These are phyloP conservation scores for Kazachstania taianensis DNA, from an alignment of 805 yeast genomes.

Conservation along the genomic window DNA sequence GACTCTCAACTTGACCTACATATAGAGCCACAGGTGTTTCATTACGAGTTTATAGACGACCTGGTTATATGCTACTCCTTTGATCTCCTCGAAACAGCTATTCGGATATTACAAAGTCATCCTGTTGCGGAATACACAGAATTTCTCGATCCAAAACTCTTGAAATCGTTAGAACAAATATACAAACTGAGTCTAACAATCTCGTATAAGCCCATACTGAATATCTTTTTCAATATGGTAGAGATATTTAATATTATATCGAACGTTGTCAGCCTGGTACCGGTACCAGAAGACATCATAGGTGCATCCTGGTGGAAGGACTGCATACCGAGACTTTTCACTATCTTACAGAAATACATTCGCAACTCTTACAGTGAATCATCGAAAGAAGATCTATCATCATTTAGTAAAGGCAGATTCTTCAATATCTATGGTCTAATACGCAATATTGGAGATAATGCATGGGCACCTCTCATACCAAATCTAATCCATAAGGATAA, in stretches of 20 bases:
- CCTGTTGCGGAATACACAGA: conserved; percentile 7
- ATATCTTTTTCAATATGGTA: conserved; percentile 41
- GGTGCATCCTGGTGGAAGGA: conserved; percentile 22
- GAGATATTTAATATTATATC: conserved; percentile 42
- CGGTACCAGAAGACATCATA: conserved; percentile 1
- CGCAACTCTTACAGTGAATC: conserved; percentile 8
- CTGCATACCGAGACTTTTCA: conserved; percentile 16
- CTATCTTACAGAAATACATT: conserved; percentile 15
- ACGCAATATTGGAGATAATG: conserved; percentile 23
- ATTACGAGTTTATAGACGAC: conserved; percentile 39
- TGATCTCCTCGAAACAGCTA: conserved; percentile 46
- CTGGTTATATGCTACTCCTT: conserved; percentile 40
- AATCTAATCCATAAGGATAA: conserved; percentile 13
- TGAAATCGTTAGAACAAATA: conserved; percentile 25
- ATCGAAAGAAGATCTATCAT: not conserved
- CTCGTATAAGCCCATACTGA: conserved; percentile 40
- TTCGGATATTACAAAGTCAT: conserved; percentile 19
- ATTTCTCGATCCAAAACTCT: conserved; percentile 15
- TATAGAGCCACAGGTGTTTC: conserved; percentile 32
- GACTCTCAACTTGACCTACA: conserved; percentile 15
- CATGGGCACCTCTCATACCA: conserved; percentile 15
- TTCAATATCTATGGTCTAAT: conserved; percentile 14
- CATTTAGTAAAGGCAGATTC: conserved; percentile 1
- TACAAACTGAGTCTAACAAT: conserved; percentile 35
- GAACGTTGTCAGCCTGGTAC: conserved; percentile 7